Conservation (phyloP, 352 stramenopile genomes). For the Globisporangium emineosum region DNA sequence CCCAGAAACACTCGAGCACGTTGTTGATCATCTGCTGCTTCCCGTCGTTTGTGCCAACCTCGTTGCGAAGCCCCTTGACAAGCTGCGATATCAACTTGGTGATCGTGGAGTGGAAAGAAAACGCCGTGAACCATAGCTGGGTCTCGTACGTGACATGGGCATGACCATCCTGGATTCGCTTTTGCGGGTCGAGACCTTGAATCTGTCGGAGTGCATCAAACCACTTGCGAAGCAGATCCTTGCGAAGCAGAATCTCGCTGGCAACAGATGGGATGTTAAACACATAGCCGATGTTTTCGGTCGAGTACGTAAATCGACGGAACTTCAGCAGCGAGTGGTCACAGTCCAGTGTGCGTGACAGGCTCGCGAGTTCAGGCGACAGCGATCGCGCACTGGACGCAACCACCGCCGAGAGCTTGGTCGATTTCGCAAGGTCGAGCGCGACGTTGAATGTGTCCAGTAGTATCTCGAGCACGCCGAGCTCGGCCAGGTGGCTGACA, state of each 20-base stretch:
- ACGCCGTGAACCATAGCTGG: constrained; percentile 91
- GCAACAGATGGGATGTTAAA: constrained; percentile 88
- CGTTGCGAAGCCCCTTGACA: constrained; percentile 59
- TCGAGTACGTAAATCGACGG: constrained; percentile 89
- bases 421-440: constrained; percentile 62
- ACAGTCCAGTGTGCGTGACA: constrained; percentile 79
- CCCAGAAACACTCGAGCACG: constrained; percentile 71
- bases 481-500: constrained; percentile 55
- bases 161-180: constrained; percentile 69
- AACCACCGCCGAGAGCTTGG: constrained; percentile 27
- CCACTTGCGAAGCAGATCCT: constrained; percentile 67
- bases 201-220: constrained; percentile 66
- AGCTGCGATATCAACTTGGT: constrained; percentile 63
- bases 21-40: constrained; percentile 67
- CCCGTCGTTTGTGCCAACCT: constrained; percentile 33
- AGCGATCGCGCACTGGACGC: constrained; percentile 21
- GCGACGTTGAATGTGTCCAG: constrained; percentile 76
- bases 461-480: constrained; percentile 71
- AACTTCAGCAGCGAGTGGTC: constrained; percentile 90
- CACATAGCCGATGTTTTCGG: constrained; percentile 95
- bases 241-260: constrained; percentile 48
- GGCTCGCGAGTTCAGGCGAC: constrained; percentile 20
- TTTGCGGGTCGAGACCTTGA: constrained; percentile 77
- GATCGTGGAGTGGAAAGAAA: constrained; percentile 84
- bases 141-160: constrained; percentile 95